Conservation (phyloP, 768 basidiomycete species). For the Phanerochaete carnosa region DNA sequence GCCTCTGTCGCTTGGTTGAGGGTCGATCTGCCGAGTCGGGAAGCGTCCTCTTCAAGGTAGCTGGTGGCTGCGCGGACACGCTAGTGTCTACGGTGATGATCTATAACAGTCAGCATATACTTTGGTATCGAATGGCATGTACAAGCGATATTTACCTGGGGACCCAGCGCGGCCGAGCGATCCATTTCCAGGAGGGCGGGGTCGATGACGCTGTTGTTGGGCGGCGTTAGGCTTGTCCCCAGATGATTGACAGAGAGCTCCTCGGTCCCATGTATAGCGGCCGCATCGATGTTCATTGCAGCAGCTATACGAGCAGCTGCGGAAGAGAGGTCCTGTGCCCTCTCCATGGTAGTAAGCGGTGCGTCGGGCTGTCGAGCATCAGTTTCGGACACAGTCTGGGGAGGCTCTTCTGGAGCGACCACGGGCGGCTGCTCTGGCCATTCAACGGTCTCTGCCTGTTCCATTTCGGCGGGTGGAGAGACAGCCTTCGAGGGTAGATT, state of each 20-base stretch:
- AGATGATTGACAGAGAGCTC: background rate
- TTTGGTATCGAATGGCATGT: too few species aligned
- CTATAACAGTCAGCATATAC: too few species aligned
- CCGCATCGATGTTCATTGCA: background rate
- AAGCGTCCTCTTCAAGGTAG: background rate
- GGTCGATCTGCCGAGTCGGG: background rate
- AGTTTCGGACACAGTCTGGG: background rate
- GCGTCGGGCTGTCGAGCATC: too few species aligned
- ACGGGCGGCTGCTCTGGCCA: too few species aligned
- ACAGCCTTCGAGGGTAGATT: too few species aligned
- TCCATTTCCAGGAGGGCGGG: background rate
- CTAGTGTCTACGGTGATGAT: background rate
- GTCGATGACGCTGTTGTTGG: background rate
- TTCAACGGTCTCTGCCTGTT: background rate
- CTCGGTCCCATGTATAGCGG: background rate
- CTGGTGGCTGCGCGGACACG: background rate
- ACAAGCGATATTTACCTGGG: background rate
- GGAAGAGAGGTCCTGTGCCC: too few species aligned
- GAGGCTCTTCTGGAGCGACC: background rate
- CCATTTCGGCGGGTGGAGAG: background rate
- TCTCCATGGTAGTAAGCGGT: too few species aligned
- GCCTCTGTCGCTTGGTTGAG: constrained; percentile 1
- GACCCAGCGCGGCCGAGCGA: background rate
- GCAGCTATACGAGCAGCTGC: background rate
- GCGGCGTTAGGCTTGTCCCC: background rate